A percentile compares a stretch with the other conserved stretches of the same genome.
Conservation (phyloP, 495 filamentous ascomycete species). For the Gamarada debralockiae region DNA sequence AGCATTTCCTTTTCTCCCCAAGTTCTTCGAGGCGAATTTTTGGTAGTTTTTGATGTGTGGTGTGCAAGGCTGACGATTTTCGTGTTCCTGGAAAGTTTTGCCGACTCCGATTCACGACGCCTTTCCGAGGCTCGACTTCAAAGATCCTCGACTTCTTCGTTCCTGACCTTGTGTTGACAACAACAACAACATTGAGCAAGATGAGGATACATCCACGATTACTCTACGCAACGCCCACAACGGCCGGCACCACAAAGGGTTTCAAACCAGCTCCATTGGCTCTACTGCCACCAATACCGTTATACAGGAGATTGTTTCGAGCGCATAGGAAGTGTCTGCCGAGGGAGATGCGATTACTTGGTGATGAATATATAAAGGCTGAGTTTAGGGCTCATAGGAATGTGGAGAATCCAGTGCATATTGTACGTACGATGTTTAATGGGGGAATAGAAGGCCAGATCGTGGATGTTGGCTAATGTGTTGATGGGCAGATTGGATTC, state of each 20-base stretch:
- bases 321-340: constrained; percentile 78
- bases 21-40: background rate
- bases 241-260: constrained; percentile 6
- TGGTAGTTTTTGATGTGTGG: too few relatives aligned
- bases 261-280: constrained; percentile 59
- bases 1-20: constrained; percentile 64
- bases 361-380: constrained; percentile 85
- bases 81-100: background rate
- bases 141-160: background rate
- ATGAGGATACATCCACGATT: constrained; percentile 16
- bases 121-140: background rate
- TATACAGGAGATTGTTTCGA: constrained; percentile 84
- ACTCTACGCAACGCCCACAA: constrained; percentile 13
- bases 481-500: constrained; percentile 81
- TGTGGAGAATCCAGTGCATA: constrained; percentile 87
- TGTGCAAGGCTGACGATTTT: constrained; percentile 15
- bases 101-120: background rate
- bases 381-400: constrained; percentile 82
- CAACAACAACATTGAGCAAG: background rate
- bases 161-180: background rate
- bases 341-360: constrained; percentile 70
- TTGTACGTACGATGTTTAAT: constrained; percentile 48
- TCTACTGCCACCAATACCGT: constrained; percentile 83
- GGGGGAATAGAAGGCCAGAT: constrained; percentile 20
- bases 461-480: background rate